phyloP scores from a whole-genome alignment of 495 filamentous ascomycete species.

The Tetracladium marchalianum region DNA sequence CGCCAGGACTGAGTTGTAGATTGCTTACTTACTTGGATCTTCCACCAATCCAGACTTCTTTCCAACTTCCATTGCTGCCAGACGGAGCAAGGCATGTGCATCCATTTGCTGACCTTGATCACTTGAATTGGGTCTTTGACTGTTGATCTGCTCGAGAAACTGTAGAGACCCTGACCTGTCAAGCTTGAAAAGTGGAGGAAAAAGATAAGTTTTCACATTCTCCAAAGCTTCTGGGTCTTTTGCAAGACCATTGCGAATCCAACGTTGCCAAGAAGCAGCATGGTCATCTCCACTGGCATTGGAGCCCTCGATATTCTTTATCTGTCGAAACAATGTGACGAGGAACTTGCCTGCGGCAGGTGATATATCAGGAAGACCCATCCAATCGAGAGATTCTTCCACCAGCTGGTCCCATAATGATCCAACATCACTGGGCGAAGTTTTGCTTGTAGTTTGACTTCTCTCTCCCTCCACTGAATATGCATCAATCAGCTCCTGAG shows the following conservation, averaged over 20 bases:
- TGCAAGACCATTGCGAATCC: slow-evolving; percentile 35
- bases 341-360: slow-evolving; percentile 56
- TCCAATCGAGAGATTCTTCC: slow-evolving; percentile 46
- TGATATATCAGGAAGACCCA: slow-evolving; percentile 50
- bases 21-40: slow-evolving; percentile 51
- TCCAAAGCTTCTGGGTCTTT: slow-evolving; percentile 47
- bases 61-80: slow-evolving; percentile 62
- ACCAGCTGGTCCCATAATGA: slow-evolving; percentile 34
- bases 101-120: slow-evolving; percentile 29
- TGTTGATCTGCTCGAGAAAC: slow-evolving; percentile 42
- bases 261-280: slow-evolving; percentile 32
- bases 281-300: slow-evolving; percentile 13
- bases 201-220: slow-evolving; percentile 60
- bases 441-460: not conserved
- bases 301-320: slow-evolving; percentile 18
- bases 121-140: slow-evolving; percentile 29
- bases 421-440: not conserved
- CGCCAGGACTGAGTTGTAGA: not conserved
- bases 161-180: slow-evolving; percentile 40
- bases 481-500: slow-evolving; percentile 26
- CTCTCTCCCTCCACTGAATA: slow-evolving; percentile 16
- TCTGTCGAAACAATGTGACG: slow-evolving; percentile 43
- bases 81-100: slow-evolving; percentile 45
- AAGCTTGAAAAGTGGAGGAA: slow-evolving; percentile 58
- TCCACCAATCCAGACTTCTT: slow-evolving; percentile 71